These are phyloP conservation scores for Primulina eburnea DNA, from an alignment of 257 asterid genomes.

Conservation along the genomic window DNA sequence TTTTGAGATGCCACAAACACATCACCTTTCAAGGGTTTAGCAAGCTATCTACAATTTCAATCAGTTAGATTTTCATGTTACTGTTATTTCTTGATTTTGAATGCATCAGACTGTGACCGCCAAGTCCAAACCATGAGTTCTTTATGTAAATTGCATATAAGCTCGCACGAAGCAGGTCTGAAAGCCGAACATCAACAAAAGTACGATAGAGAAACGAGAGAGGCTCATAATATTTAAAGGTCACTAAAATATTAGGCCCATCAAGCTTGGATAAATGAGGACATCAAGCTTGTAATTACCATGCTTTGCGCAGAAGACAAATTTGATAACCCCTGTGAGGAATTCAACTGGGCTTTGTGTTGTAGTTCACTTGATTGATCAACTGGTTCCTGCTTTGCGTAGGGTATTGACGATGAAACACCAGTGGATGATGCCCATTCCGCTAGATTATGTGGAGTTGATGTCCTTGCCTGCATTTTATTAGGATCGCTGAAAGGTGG, in stretches of 20 bases:
- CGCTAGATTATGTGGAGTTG: slow-evolving; percentile 37
- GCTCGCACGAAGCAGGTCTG: slow-evolving; percentile 14
- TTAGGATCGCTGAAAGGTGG: slow-evolving; percentile 51
- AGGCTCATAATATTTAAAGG: slow-evolving; percentile 18
- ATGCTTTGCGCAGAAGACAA: slow-evolving; percentile 46
- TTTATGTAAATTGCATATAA: slow-evolving; percentile 8
- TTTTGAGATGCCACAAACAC: background rate
- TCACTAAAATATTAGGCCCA: slow-evolving; percentile 47
- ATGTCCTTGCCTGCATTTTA: slow-evolving; percentile 39
- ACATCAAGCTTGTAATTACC: slow-evolving; percentile 35
- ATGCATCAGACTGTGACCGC: slow-evolving; percentile 6
- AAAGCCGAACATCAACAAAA: slow-evolving; percentile 18
- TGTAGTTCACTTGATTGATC: slow-evolving; percentile 72
- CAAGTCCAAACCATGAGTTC: background rate
- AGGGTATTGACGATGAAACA: slow-evolving; percentile 39
- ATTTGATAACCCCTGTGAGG: slow-evolving; percentile 49
- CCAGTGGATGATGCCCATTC: slow-evolving; percentile 44
- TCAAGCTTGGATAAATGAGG: background rate
- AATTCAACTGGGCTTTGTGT: slow-evolving; percentile 42
- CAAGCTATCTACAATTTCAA: slow-evolving; percentile 9
- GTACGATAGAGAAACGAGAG: slow-evolving; percentile 20
- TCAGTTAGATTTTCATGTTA: slow-evolving; percentile 10
- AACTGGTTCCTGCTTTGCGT: slow-evolving; percentile 66
- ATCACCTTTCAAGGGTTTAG: too few relatives aligned
- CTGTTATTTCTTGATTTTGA: slow-evolving; percentile 12